These are phyloP conservation scores for Exophiala bonariae DNA, from an alignment of 2,329 filamentous ascomycete genomes.

Conservation along the genomic window DNA sequence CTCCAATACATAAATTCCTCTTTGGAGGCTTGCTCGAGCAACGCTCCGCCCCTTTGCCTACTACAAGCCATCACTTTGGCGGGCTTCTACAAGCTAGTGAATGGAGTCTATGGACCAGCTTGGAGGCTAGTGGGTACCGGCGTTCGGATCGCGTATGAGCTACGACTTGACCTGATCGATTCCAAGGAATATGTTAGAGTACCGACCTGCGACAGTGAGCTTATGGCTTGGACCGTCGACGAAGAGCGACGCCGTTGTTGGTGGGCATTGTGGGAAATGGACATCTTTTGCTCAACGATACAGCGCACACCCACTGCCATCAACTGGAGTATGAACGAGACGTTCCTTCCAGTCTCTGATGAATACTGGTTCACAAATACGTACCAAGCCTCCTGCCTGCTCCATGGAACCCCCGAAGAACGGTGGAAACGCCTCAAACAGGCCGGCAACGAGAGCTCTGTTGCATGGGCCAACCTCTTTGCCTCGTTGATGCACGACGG, in stretches of 20 bases:
- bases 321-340: conserved; percentile 36
- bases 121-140: conserved; percentile 34
- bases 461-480: conserved; percentile 40
- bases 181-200: background rate
- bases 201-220: conserved; percentile 9
- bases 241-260: conserved; percentile 25
- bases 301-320: conserved; percentile 38
- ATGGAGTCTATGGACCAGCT: conserved; percentile 36
- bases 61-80: conserved; percentile 37
- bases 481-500: conserved; percentile 40
- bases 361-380: conserved; percentile 34
- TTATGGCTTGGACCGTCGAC: conserved; percentile 23
- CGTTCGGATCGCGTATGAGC: conserved; percentile 34
- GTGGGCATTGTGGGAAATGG: conserved; percentile 25
- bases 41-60: conserved; percentile 35
- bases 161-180: conserved; percentile 32
- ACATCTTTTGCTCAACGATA: conserved; percentile 40
- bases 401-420: conserved; percentile 32
- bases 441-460: conserved; percentile 34
- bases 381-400: conserved; percentile 27
- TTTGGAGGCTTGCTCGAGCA: conserved; percentile 33
- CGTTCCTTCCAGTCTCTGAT: conserved; percentile 36
- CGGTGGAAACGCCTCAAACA: conserved; percentile 35
- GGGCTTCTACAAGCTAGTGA: conserved; percentile 35
- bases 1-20: conserved; percentile 27